These are phyloP conservation scores for Leucaena leucocephala DNA, from an alignment of 306 rosid genomes.

Conservation along the genomic window DNA sequence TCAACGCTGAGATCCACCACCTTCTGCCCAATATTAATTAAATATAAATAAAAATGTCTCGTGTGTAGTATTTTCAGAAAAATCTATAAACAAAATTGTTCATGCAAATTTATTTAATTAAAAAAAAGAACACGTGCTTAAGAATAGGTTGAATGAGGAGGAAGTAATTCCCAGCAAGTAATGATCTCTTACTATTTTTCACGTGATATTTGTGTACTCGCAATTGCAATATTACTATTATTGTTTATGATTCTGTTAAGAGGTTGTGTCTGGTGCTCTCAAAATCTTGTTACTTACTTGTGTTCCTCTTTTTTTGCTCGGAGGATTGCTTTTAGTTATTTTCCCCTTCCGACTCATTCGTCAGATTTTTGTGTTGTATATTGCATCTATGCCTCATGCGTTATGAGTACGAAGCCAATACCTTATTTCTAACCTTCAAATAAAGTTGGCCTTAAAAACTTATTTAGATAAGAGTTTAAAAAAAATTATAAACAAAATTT, in stretches of 20 bases:
- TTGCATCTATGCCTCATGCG: not conserved
- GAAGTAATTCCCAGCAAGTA: not conserved
- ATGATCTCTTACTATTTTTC: not conserved
- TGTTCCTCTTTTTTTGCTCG: not conserved
- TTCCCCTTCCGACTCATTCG: not conserved
- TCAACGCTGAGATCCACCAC: not conserved
- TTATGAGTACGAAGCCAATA: not conserved
- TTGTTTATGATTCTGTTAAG: not conserved
- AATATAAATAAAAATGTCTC: not conserved
- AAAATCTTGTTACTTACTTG: not conserved
- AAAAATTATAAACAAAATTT: too few relatives aligned
- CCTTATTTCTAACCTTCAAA: not conserved
- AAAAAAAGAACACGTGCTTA: not conserved
- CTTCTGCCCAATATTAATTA: not conserved
- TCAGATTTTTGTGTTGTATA: not conserved
- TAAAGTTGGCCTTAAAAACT: not conserved
- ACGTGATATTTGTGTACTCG: not conserved
- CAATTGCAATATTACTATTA: not conserved
- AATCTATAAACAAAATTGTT: not conserved
- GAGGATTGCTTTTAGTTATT: not conserved
- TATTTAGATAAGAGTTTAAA: too few relatives aligned
- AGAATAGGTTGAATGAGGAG: not conserved
- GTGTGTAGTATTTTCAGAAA: not conserved
- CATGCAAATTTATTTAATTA: not conserved
- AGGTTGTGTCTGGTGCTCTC: not conserved